Evolutionary conservation across 225 moss, liverwort and hornwort species (phyloP).

Genomic region (Ulota crispa): DNA sequence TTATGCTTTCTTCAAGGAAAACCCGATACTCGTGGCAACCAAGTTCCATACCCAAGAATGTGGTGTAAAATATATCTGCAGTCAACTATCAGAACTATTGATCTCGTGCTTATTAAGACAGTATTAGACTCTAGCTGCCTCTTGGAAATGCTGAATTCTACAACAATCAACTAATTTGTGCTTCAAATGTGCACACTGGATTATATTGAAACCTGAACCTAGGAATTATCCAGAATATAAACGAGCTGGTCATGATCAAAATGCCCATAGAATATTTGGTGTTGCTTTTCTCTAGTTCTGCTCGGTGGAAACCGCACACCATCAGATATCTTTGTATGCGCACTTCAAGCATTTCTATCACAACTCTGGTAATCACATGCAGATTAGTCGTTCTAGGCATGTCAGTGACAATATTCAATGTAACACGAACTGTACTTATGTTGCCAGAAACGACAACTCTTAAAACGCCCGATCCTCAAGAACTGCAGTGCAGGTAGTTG

Average conservation of each 20-base stretch:
- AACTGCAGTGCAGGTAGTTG: background rate
- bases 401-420: background rate
- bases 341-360: background rate
- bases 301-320: background rate
- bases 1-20: conserved; percentile 26
- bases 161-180: background rate
- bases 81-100: background rate
- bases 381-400: background rate
- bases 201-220: background rate
- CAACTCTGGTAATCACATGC: background rate
- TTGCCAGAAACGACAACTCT: background rate
- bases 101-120: background rate
- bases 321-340: background rate
- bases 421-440: background rate
- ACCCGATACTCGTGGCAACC: background rate
- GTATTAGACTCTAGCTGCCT: background rate
- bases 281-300: background rate
- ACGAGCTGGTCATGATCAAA: background rate
- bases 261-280: too few species aligned
- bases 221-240: background rate
- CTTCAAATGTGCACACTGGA: background rate
- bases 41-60: background rate
- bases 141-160: background rate
- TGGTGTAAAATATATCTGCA: background rate
- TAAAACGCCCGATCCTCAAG: background rate